Percentiles rank a stretch among this genome's conserved stretches.
phyloP scores from a whole-genome alignment of 148 eudicot genomes.

The Fagopyrum homotropicum region DNA sequence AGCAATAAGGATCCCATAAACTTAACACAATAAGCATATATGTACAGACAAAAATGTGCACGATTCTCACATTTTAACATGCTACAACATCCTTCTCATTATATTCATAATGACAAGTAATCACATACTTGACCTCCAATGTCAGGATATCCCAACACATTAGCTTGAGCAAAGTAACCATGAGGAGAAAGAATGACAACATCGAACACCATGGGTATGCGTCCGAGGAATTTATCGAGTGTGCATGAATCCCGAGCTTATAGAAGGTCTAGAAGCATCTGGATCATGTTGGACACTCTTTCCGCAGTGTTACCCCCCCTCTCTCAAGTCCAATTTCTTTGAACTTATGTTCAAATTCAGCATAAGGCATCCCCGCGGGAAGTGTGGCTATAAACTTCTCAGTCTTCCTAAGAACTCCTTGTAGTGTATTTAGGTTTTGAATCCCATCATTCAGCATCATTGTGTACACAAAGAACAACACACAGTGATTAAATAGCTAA shows the following conservation, averaged over 20 bases:
- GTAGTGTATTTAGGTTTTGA: slow-evolving; percentile 62
- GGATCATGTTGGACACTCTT: slow-evolving; percentile 75
- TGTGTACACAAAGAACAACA: slow-evolving; percentile 29
- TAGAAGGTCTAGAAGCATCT: slow-evolving; percentile 76
- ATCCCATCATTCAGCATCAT: slow-evolving; percentile 93
- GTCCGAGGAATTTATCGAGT: slow-evolving; percentile 81
- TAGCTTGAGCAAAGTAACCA: slow-evolving; percentile 94
- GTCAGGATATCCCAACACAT: slow-evolving; percentile 94
- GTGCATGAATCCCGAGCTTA: slow-evolving; percentile 97
- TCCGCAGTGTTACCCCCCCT: slow-evolving; percentile 92
- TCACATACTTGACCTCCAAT: slow-evolving; percentile 84
- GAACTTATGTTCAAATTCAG: slow-evolving; percentile 75
- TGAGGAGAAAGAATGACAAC: slow-evolving; percentile 97
- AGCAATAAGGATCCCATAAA: neutral
- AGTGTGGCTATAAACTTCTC: slow-evolving; percentile 66
- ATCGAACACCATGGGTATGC: slow-evolving; percentile 96
- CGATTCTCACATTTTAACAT: neutral
- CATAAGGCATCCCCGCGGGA: slow-evolving; percentile 56
- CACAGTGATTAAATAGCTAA: too few relatives aligned
- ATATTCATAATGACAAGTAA: neutral
- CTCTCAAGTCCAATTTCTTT: slow-evolving; percentile 90
- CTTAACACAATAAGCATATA: neutral
- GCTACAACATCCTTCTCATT: neutral
- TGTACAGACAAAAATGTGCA: slow-evolving; percentile 2
- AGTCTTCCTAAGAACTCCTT: slow-evolving; percentile 53